These are phyloP conservation scores for Chaetomiaceae sp. DNA, from an alignment of 2,329 filamentous ascomycete genomes.

Conservation along the genomic window DNA sequence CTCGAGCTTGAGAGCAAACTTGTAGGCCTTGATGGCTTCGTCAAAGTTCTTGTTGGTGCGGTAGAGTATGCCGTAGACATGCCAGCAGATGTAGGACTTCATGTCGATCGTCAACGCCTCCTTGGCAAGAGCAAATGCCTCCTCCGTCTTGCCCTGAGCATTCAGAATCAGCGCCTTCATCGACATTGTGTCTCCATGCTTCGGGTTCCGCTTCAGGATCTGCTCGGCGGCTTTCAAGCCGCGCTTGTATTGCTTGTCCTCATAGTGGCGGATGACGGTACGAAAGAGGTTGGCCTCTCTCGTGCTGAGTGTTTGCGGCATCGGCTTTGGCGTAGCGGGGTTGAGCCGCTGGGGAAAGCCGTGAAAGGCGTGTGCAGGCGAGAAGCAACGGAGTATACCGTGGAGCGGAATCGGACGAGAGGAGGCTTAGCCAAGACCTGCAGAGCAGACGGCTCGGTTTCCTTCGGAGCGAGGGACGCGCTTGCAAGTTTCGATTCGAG, in stretches of 20 bases:
- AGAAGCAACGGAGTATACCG: no score
- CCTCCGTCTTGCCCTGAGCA: constrained; percentile 82
- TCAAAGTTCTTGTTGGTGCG: constrained; percentile 95
- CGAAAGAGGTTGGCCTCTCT: constrained; percentile 95
- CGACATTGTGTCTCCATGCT: constrained; percentile 95
- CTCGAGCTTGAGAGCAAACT: constrained; percentile 86
- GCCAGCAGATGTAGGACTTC: constrained; percentile 99
- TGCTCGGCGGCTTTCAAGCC: constrained; percentile 94
- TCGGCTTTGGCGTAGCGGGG: constrained; percentile 32
- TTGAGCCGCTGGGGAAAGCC: not conserved
- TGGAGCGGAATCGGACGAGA: no score
- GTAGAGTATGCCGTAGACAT: constrained; percentile 94
- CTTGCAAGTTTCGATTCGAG: no score
- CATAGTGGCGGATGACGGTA: constrained; percentile 90
- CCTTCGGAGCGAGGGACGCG: no score
- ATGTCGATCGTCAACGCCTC: constrained; percentile 90
- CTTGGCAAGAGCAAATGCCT: constrained; percentile 91
- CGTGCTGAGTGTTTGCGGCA: constrained; percentile 69
- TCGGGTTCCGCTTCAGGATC: constrained; percentile 89
- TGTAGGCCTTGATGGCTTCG: constrained; percentile 98
- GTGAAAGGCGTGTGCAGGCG: no score
- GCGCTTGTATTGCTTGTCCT: constrained; percentile 94
- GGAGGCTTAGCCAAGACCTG: no score
- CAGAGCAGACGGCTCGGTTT: not conserved
- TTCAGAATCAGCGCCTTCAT: constrained; percentile 99